Base-by-base conservation (phyloP, 2,329 filamentous ascomycete genomes). In the Phaeomoniella chlamydospora region DNA sequence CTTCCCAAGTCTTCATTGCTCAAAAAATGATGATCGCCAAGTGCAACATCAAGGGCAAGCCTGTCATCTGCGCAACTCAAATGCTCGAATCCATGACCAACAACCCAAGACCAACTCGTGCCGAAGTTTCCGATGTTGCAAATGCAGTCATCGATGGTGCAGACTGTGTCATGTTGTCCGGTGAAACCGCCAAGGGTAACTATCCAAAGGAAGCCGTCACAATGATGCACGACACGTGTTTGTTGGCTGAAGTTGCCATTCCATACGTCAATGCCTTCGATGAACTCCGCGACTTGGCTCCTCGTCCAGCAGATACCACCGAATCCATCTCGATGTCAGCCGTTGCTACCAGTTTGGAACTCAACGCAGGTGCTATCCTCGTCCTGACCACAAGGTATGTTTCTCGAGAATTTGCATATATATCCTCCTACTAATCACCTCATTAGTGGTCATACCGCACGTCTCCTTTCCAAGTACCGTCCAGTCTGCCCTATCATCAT, bases 21-120 rank as follows among this genome's bases (percentile, higher is more conserved):
- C 90, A 98, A 73, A 98, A 98, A 81, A 98, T 98, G 84, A 87
- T 98, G 75, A 98, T 98, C 64, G 87, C 90, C 65, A 96, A 96
- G 79, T 98, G 90, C 77, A 98, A 98, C 72, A 78, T 94, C 57
- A 87, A 86, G 49, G 90, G 90, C 64, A 98, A 98, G 75, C 90
- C 90, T 49, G 87, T 88, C 61, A 94, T 98, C 60, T 96, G 88
- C 65, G 90, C 90, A 41, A 98, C 90, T 29, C 90, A 98, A 72
- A 98, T 98, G 90, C 76, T 98, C 49, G 90, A 98, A 75, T 94
- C 86, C 48, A 98, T 98, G 90, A 98, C 94, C 64, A 94, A 94
- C 74, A 98, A 98, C 72, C 90, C 90, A 48, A 84, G 90, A 44
- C 90, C 90, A 35, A 98, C 90, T 45, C 86, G 90, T 65, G 90